phyloP scores from a whole-genome alignment of 2,329 filamentous ascomycete genomes.

The Aspergillus neotritici region DNA sequence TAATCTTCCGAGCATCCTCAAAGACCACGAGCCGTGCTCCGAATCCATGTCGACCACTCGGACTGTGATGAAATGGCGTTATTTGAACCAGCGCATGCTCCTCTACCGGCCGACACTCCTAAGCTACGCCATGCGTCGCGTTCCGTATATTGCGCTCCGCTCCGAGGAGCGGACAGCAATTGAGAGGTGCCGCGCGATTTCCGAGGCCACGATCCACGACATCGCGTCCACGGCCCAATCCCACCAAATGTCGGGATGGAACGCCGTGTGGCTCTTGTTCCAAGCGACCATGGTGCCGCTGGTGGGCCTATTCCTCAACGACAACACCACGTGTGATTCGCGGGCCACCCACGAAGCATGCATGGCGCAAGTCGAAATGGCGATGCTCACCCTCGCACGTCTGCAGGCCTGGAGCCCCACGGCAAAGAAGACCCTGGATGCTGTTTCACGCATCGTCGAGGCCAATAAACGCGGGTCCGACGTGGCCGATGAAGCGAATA shows the following conservation, averaged over 20 bases:
- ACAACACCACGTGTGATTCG: slow-evolving; percentile 49
- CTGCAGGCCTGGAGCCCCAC: slow-evolving; percentile 63
- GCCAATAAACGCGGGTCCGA: slow-evolving; percentile 38
- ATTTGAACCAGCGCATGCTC: slow-evolving; percentile 70
- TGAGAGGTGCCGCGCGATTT: slow-evolving; percentile 62
- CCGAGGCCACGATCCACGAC: slow-evolving; percentile 65
- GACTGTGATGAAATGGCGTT: slow-evolving; percentile 76
- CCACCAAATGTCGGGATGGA: slow-evolving; percentile 74
- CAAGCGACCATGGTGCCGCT: slow-evolving; percentile 75
- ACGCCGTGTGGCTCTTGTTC: slow-evolving; percentile 75
- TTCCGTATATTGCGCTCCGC: slow-evolving; percentile 45
- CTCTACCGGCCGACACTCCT: slow-evolving; percentile 69
- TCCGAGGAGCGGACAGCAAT: slow-evolving; percentile 64
- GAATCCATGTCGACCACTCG: slow-evolving; percentile 65
- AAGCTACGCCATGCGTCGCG: slow-evolving; percentile 53
- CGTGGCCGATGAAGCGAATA: slow-evolving; percentile 10
- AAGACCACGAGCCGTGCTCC: slow-evolving; percentile 61
- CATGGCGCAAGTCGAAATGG: slow-evolving; percentile 53
- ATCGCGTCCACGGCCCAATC: slow-evolving; percentile 64
- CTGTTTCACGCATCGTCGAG: slow-evolving; percentile 60
- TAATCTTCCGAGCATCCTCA: slow-evolving; percentile 60
- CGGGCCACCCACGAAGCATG: slow-evolving; percentile 49
- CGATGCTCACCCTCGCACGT: slow-evolving; percentile 35
- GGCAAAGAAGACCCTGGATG: slow-evolving; percentile 57
- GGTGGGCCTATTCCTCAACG: slow-evolving; percentile 58